These are phyloP conservation scores for Cornus florida DNA, from an alignment of 148 eudicot genomes.

Conservation along the genomic window DNA sequence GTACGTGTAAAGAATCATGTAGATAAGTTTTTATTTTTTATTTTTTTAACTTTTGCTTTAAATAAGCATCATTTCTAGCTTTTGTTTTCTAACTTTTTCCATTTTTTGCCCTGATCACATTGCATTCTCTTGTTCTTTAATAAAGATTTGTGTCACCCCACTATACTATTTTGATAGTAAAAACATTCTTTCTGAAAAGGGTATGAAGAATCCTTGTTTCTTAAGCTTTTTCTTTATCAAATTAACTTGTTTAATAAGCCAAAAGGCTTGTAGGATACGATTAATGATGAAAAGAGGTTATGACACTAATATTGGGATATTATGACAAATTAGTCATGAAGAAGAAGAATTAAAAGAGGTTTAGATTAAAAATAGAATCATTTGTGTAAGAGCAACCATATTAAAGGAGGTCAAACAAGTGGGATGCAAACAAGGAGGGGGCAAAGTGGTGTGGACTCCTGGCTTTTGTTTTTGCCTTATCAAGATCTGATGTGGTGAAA, in stretches of 20 bases:
- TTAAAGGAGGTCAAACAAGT: constrained; percentile 29
- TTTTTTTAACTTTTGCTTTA: constrained; percentile 10
- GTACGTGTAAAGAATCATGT: constrained; percentile 24
- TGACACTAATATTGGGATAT: not conserved
- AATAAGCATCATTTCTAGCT: constrained; percentile 10
- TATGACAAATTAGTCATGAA: not conserved
- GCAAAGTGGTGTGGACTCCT: constrained; percentile 4
- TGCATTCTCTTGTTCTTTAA: constrained; percentile 22
- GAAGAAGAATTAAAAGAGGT: not conserved
- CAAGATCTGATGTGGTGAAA: constrained; percentile 21
- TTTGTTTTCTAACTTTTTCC: not conserved
- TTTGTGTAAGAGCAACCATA: not conserved
- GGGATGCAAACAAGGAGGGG: constrained; percentile 11
- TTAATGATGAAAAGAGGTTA: constrained; percentile 8
- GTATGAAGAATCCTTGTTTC: constrained; percentile 8
- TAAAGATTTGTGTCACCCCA: constrained; percentile 30
- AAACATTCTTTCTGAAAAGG: not conserved
- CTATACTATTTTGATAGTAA: not conserved
- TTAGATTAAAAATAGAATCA: not conserved
- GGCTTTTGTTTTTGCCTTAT: constrained; percentile 25
- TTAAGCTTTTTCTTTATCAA: not conserved
- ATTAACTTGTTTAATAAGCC: not conserved
- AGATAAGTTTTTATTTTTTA: too few species aligned
- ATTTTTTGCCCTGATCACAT: not conserved
- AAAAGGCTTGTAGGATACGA: constrained; percentile 14